Conservation (phyloP, 106 monocot species). For the Allium sativum region DNA sequence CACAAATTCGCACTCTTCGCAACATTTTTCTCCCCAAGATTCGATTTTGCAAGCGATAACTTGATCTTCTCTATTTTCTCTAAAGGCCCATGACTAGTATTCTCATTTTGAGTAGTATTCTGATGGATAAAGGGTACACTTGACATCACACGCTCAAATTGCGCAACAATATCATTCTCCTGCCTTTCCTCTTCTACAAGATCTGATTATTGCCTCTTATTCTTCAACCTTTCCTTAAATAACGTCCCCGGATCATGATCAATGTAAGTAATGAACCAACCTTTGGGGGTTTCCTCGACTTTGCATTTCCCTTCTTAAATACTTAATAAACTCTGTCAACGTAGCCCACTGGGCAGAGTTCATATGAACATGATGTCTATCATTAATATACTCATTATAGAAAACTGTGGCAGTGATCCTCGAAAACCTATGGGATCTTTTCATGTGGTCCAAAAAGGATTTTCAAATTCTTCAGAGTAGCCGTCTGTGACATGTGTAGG, state of each 20-base stretch:
- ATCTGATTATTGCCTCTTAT: no score
- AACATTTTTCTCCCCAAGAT: not conserved
- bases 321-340: constrained; percentile 88
- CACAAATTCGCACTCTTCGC: constrained; percentile 8
- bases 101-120: no score
- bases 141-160: no score
- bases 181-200: no score
- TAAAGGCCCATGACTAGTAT: no score
- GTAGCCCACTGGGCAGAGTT: constrained; percentile 96
- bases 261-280: constrained; percentile 99
- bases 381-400: constrained; percentile 92
- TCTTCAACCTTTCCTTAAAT: no score
- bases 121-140: no score
- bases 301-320: constrained; percentile 91
- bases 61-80: constrained; percentile 18
- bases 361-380: constrained; percentile 93
- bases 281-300: constrained; percentile 94
- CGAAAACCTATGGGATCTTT: constrained; percentile 81
- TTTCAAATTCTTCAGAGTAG: constrained; percentile 88
- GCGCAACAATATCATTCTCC: no score
- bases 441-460: constrained; percentile 59
- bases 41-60: constrained; percentile 24
- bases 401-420: constrained; percentile 93
- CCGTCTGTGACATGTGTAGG: constrained; percentile 67
- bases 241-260: constrained; percentile 79